Conservation (phyloP, 805 yeast genomes). For the Candida nitratophila region DNA sequence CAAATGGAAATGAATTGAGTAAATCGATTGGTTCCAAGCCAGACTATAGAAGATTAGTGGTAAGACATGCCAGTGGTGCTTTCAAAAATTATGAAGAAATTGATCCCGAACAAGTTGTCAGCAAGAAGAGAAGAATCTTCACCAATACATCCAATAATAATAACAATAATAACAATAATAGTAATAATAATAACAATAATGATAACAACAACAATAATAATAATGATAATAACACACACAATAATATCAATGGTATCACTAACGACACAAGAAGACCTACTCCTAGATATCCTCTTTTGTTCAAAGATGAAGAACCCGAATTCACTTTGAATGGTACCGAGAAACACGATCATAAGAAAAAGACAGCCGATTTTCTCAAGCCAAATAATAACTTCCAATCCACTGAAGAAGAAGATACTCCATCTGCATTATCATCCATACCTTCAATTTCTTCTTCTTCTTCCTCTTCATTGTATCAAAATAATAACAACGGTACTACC, state of each 20-base stretch:
- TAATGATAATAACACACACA: too few relatives aligned
- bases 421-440: too few relatives aligned
- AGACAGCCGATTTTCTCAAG: not conserved
- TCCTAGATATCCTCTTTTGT: not conserved
- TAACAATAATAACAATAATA: not conserved
- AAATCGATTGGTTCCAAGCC: conserved; percentile 7
- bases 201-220: too few relatives aligned
- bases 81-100: conserved; percentile 22
- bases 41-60: conserved; percentile 19
- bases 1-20: not conserved
- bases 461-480: too few relatives aligned
- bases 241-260: not conserved
- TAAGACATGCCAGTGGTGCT: conserved; percentile 19
- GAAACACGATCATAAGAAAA: not conserved
- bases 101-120: conserved; percentile 22
- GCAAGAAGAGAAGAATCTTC: conserved; percentile 7
- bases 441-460: too few relatives aligned
- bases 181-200: not conserved
- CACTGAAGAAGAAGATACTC: not conserved
- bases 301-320: not conserved
- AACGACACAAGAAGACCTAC: conserved; percentile 8
- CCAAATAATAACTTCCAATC: not conserved
- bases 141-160: not conserved
- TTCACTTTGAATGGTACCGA: not conserved
- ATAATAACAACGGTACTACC: too few relatives aligned